These are phyloP conservation scores for Euphorbia schlechtendalii DNA, from an alignment of 441 rosid genomes.

Conservation along the genomic window DNA sequence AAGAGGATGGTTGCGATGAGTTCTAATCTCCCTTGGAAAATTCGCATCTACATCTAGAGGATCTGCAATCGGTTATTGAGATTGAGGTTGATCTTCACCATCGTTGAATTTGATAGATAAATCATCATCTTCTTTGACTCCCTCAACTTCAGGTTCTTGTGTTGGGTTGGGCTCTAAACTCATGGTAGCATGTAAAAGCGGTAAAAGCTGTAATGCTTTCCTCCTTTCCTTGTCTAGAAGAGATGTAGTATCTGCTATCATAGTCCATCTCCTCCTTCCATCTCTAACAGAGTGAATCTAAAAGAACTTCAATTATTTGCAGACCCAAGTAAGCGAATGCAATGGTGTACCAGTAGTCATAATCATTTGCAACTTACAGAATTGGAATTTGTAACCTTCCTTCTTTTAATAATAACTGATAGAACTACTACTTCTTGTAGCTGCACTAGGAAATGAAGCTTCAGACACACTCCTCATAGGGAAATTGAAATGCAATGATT, in stretches of 20 bases:
- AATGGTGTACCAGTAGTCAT: neutral
- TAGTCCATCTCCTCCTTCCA: slow-evolving; percentile 54
- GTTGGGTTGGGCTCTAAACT: too few relatives aligned
- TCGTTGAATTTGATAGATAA: too few relatives aligned
- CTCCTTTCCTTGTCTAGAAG: slow-evolving; percentile 59
- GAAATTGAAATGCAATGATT: slow-evolving; percentile 31
- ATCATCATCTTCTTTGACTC: too few relatives aligned
- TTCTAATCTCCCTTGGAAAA: too few relatives aligned
- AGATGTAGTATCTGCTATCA: slow-evolving; percentile 64
- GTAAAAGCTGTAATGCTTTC: slow-evolving; percentile 60
- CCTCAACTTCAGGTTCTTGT: too few relatives aligned
- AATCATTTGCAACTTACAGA: slow-evolving; percentile 27
- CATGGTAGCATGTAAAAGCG: too few relatives aligned
- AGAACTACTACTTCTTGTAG: slow-evolving; percentile 30
- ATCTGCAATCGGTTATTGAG: too few relatives aligned
- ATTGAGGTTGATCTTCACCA: too few relatives aligned
- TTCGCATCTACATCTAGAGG: too few relatives aligned
- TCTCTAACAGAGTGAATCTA: slow-evolving; percentile 38
- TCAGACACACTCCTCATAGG: slow-evolving; percentile 24
- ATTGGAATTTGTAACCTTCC: slow-evolving; percentile 24
- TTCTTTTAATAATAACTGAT: slow-evolving; percentile 4
- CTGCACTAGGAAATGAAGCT: slow-evolving; percentile 22
- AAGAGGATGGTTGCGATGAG: too few relatives aligned
- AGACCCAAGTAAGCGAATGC: neutral
- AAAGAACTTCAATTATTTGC: slow-evolving; percentile 11